Evolutionary conservation across 164 flowering plant genomes (phyloP), one percentile per base, ranked within the genome.

Genomic region (Chloranthus sessilifolius): DNA sequence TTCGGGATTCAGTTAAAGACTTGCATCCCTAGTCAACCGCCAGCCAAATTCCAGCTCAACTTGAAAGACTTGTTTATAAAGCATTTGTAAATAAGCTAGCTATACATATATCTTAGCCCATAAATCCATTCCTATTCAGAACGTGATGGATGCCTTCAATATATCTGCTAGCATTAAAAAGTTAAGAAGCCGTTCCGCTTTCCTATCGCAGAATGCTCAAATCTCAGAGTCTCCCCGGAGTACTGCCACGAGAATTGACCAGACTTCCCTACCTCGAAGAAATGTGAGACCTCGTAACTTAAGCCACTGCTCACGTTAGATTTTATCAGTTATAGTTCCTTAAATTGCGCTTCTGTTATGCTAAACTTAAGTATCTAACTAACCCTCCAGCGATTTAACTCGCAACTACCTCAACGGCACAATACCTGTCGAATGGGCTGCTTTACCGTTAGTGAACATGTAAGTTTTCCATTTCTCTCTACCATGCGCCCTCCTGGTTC

Each of bases 381-480:
- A n/a, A n/a, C n/a, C n/a, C n/a, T n/a, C n/a, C 68, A 89, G 97
- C 55, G 88, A 81, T 79, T 59, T 89, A 39, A 58, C 76, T 5
- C 67, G 71, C 47, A 89, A 85, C 69, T 79, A 67, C 62, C 84
- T 89, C 19, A 77, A 40, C 51, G 95, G 97, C 12, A 50, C 79
- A 33, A 80, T 89, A 41, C 97, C 95, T n/a, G 29, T 10, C 2
- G 74, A 73, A 66, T 89, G 92, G 95, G 80, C 67, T 47, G 55
- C 83, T 16, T 30, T 64, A 62, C 63, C 74, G 26, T 40, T 84
- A 57, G 65, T 53, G 9, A 66, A 16, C 12, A 54, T 88, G 95
- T 85, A 55, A 65, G 79, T 15, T 31, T 50, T 15, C 44, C 28
- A 2, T 29, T 9, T 22, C n/a, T n/a, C n/a, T n/a, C n/a, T n/a